Percentiles rank a stretch among this genome's conserved stretches.
phyloP scores from a whole-genome alignment of 2,329 filamentous ascomycete species.

The Ophiosphaerella herpotricha region DNA sequence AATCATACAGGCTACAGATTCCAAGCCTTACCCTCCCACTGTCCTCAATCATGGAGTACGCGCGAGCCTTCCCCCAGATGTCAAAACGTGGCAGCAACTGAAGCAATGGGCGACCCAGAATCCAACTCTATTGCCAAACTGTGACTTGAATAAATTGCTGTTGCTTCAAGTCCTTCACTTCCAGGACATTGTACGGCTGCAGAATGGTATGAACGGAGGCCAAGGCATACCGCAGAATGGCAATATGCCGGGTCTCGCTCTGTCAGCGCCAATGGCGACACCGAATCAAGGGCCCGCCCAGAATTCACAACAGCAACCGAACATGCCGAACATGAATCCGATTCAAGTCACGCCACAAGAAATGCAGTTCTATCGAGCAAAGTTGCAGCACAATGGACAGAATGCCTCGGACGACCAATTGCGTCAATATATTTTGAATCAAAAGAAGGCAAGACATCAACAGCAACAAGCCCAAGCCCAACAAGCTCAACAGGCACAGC shows the following conservation, averaged over 20 bases:
- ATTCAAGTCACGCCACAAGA: conserved; percentile 47
- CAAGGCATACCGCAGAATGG: conserved; percentile 25
- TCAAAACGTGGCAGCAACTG: conserved; percentile 62
- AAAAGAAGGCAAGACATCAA: conserved; percentile 23
- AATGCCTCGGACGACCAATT: conserved; percentile 34
- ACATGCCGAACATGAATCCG: conserved; percentile 29
- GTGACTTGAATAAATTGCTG: conserved; percentile 37
- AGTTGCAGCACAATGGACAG: conserved; percentile 27
- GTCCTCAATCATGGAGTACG: conserved; percentile 29
- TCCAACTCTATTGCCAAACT: conserved; percentile 30
- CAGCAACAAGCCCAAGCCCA: conserved; percentile 11
- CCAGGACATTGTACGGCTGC: conserved; percentile 43
- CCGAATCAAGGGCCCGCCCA: conserved; percentile 32
- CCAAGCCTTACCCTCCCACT: conserved; percentile 36
- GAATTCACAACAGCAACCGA: conserved; percentile 33
- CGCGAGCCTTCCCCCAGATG: conserved; percentile 51
- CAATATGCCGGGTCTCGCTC: conserved; percentile 33
- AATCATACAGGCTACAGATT: conserved; percentile 39
- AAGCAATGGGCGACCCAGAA: conserved; percentile 59
- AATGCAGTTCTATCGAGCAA: conserved; percentile 44
- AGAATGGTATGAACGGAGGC: conserved; percentile 19
- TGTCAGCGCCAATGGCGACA: conserved; percentile 47
- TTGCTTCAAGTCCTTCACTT: conserved; percentile 51
- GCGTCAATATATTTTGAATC: conserved; percentile 29
- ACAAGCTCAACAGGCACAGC: too few relatives aligned